phyloP scores from a whole-genome alignment of 306 rosid species.

The Cucumis hystrix region DNA sequence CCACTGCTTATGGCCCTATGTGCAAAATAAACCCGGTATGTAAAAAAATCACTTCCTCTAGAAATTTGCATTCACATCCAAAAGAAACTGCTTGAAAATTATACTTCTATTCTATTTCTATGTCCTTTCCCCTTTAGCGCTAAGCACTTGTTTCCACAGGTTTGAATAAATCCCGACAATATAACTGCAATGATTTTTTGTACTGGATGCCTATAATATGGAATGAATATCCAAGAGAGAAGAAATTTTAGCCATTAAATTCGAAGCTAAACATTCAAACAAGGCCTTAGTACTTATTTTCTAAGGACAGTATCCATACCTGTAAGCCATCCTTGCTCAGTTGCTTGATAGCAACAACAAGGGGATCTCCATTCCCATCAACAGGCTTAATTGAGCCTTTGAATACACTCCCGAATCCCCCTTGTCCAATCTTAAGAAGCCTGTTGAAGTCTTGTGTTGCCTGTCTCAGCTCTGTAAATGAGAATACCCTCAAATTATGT shows the following conservation, averaged over 20 bases:
- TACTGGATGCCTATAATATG: background rate
- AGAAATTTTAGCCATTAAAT: background rate
- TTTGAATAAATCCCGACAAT: background rate
- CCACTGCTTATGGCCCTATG: slow-evolving; percentile 85
- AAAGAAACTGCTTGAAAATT: background rate
- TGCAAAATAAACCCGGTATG: background rate
- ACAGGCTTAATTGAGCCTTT: slow-evolving; percentile 57
- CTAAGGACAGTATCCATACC: slow-evolving; percentile 22
- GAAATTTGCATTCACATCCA: background rate
- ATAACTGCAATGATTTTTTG: background rate
- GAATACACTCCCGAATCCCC: slow-evolving; percentile 84
- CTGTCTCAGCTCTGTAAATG: slow-evolving; percentile 39
- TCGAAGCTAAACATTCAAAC: background rate
- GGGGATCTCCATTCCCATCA: slow-evolving; percentile 35
- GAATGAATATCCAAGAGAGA: background rate
- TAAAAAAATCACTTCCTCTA: background rate
- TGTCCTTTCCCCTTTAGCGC: background rate
- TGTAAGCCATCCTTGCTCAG: slow-evolving; percentile 59
- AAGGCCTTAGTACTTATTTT: background rate
- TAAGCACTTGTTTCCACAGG: background rate
- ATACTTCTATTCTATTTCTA: too few relatives aligned
- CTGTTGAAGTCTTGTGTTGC: slow-evolving; percentile 55
- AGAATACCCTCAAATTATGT: slow-evolving; percentile 53
- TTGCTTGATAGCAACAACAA: slow-evolving; percentile 63
- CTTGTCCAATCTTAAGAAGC: slow-evolving; percentile 73